phyloP scores from a whole-genome alignment of 768 basidiomycete genomes.

The Auriscalpium vulgare region DNA sequence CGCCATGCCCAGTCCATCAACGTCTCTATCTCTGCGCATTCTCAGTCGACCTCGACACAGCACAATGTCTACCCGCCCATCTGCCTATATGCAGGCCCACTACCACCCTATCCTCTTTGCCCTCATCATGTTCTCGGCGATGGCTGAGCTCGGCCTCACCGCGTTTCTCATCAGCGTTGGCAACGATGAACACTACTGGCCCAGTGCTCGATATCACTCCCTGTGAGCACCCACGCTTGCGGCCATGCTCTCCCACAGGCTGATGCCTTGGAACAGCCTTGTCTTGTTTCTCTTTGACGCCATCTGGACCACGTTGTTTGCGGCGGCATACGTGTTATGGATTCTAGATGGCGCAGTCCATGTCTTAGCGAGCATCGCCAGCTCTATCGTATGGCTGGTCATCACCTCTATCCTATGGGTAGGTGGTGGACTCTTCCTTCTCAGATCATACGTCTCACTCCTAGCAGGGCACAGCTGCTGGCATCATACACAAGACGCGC shows the following conservation, averaged over 20 bases:
- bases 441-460: neutral
- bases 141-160: slow-evolving; percentile 69
- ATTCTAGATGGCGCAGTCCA: slow-evolving; percentile 57
- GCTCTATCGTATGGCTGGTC: slow-evolving; percentile 67
- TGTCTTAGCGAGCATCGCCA: slow-evolving; percentile 68
- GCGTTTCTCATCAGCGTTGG: slow-evolving; percentile 66
- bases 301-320: slow-evolving; percentile 70
- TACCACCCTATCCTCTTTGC: slow-evolving; percentile 29
- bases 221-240: slow-evolving; percentile 34
- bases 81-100: slow-evolving; percentile 7
- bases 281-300: slow-evolving; percentile 57
- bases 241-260: no score
- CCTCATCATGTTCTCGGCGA: slow-evolving; percentile 56
- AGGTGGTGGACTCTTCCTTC: slow-evolving; percentile 15
- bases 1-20: no score
- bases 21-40: no score
- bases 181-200: slow-evolving; percentile 54
- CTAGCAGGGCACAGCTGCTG: slow-evolving; percentile 55
- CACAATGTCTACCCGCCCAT: neutral
- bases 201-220: slow-evolving; percentile 53
- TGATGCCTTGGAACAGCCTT: slow-evolving; percentile 26
- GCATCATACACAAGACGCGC: slow-evolving; percentile 59
- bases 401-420: slow-evolving; percentile 65
- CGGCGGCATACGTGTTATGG: slow-evolving; percentile 64
- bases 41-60: neutral